A percentile compares a stretch with the other conserved stretches of the same genome.
Conservation (phyloP, 2,329 filamentous ascomycete species). For the Calonectria hongkongensis region DNA sequence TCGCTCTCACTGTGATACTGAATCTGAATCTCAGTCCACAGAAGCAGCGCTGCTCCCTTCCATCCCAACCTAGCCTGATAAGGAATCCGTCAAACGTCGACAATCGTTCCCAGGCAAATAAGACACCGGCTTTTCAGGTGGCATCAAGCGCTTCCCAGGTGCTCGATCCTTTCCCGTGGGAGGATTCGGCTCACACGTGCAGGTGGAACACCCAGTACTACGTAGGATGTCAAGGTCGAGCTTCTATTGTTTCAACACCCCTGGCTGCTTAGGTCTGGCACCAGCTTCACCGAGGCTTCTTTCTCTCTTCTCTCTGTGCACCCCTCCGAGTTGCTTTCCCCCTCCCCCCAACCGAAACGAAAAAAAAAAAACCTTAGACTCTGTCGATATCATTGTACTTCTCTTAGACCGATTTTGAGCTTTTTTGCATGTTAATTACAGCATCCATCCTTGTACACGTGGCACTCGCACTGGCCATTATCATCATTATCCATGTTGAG, state of each 20-base stretch:
- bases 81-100: constrained; percentile 13
- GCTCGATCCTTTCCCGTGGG: constrained; percentile 21
- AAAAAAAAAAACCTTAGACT: background rate
- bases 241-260: constrained; percentile 26
- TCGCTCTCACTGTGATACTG: too few relatives aligned
- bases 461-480: constrained; percentile 42
- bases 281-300: constrained; percentile 33
- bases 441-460: constrained; percentile 46
- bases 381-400: constrained; percentile 28
- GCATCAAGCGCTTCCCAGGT: constrained; percentile 7
- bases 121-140: background rate
- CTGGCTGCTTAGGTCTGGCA: constrained; percentile 7
- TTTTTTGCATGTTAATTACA: constrained; percentile 44
- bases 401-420: constrained; percentile 30
- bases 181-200: constrained; percentile 11
- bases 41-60: background rate
- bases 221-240: constrained; percentile 1
- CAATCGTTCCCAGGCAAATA: constrained; percentile 22
- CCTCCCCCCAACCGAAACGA: constrained; percentile 13
- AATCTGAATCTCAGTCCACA: constrained; percentile 10
- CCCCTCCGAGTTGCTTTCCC: constrained; percentile 4
- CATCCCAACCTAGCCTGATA: constrained; percentile 9
- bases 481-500: constrained; percentile 43
- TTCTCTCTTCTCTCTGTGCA: constrained; percentile 33
- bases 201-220: constrained; percentile 16